These are phyloP conservation scores for Calocybe cyanea DNA, from an alignment of 768 basidiomycete genomes.

Conservation along the genomic window DNA sequence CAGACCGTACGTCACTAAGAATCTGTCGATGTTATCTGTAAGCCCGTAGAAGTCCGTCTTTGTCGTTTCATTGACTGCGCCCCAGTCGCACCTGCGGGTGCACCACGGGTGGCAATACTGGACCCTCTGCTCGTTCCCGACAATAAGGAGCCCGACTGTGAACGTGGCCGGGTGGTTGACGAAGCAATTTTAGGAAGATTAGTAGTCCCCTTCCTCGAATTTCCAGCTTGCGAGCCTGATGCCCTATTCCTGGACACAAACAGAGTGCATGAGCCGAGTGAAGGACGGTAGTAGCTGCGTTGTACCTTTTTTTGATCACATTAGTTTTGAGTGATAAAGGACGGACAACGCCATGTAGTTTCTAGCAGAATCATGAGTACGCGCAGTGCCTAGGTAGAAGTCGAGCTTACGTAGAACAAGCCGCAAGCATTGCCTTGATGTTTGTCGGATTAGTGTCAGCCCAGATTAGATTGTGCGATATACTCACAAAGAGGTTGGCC, in stretches of 20 bases:
- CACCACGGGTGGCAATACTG: slow-evolving; percentile 17
- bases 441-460: slow-evolving; percentile 15
- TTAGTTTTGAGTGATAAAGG: slow-evolving; percentile 95
- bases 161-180: slow-evolving; percentile 68
- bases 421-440: slow-evolving; percentile 83
- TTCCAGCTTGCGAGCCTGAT: slow-evolving; percentile 66
- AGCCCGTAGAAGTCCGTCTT: slow-evolving; percentile 67
- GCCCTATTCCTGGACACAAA: slow-evolving; percentile 78
- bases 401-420: slow-evolving; percentile 86
- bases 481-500: slow-evolving; percentile 85
- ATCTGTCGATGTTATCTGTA: slow-evolving; percentile 38
- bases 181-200: slow-evolving; percentile 73
- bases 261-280: slow-evolving; percentile 3
- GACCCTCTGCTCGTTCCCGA: slow-evolving; percentile 34
- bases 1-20: slow-evolving; percentile 16
- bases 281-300: slow-evolving; percentile 5
- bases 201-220: slow-evolving; percentile 60
- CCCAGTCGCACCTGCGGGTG: slow-evolving; percentile 28
- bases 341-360: slow-evolving; percentile 93
- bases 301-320: slow-evolving; percentile 92
- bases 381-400: neutral
- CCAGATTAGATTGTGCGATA: neutral
- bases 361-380: slow-evolving; percentile 42
- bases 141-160: slow-evolving; percentile 60
- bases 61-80: slow-evolving; percentile 70